Conservation (phyloP, 345 rosid genomes). For the Syzygium grande region DNA sequence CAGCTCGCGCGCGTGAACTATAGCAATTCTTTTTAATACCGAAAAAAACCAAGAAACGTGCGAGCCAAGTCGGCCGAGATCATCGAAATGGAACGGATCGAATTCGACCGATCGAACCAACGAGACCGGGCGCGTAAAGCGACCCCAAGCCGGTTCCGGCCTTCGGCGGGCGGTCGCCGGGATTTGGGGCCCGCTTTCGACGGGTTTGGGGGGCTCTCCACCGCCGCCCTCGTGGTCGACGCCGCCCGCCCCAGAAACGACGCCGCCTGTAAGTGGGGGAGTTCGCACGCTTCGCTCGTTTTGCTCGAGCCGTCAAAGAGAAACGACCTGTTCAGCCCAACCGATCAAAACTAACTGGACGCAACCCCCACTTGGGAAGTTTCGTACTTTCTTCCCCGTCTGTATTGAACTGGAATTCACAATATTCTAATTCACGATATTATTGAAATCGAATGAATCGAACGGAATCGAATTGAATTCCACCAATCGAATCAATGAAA, state of each 20-base stretch:
- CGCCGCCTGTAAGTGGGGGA: too few relatives aligned
- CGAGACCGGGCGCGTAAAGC: too few relatives aligned
- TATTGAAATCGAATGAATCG: background rate
- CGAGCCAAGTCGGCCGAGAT: too few relatives aligned
- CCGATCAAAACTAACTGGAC: background rate
- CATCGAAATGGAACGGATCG: too few relatives aligned
- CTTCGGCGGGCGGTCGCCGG: too few relatives aligned
- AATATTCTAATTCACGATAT: fast-evolving
- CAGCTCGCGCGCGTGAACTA: background rate
- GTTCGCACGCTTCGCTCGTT: background rate
- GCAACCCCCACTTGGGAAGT: background rate
- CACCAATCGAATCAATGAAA: background rate
- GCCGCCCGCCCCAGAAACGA: too few relatives aligned
- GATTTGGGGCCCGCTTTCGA: conserved; percentile 9
- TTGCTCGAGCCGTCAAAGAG: background rate
- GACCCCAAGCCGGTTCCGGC: too few relatives aligned
- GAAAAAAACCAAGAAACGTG: too few relatives aligned
- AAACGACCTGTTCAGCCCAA: background rate
- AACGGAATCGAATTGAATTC: background rate
- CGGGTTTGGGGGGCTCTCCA: conserved; percentile 36
- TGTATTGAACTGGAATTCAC: background rate
- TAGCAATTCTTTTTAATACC: too few relatives aligned
- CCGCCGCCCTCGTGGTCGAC: conserved; percentile 14
- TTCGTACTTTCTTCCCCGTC: background rate
- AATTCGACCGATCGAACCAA: too few relatives aligned